Evolutionary conservation across 1,139 yeast species (phyloP), one percentile per base, ranked within the genome.

Genomic region (Kurtzmaniella quercitrusa): DNA sequence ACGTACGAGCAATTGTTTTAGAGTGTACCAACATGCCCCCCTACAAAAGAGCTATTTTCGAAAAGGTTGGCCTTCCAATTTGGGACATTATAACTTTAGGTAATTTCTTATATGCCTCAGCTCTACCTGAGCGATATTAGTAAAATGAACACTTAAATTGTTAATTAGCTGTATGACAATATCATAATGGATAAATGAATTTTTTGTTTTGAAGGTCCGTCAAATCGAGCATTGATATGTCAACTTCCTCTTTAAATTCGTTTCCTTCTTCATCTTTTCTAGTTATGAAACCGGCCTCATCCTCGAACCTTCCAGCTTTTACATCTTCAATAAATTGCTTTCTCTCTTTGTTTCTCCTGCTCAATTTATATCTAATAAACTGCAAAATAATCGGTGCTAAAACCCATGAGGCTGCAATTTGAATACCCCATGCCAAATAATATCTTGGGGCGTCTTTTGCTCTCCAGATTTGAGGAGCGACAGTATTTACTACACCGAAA

Each of bases 1-100:
- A 45, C 11, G 47, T 59, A 17, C 56, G 60, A 14, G 61, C 54
- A 2, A 50, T 60, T 42, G 59, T 60, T 6, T 47, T 60, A 39
- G 64, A 59, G 42, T 59, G 65, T 44, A 54, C 63, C 5, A 58
- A 60, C 38, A 58, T 60, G 58, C 61, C 61, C 15, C 63, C 63
- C 21, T 51, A 47, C 36, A 47, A 59, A 19, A 47, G 41, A 23
- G 59, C 56, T 2, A 55, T 63, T 17, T 41, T 39, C 14, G 41
- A 43, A 11, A 38, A 39, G 5, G 36, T 43, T 18, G 47, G 48
- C 2, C 38, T 56, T 14, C 60, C 61, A 2, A 60, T 60, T 2
- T 60, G 53, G 48, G 63, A 59, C 41, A 57, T 50, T 5, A 44
- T 59, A 2, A 56, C 63, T 12, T 40, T 50, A 20, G 51, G 49